phyloP scores from a whole-genome alignment of 2,329 filamentous ascomycete species.

The Trichoderma guizhouense region DNA sequence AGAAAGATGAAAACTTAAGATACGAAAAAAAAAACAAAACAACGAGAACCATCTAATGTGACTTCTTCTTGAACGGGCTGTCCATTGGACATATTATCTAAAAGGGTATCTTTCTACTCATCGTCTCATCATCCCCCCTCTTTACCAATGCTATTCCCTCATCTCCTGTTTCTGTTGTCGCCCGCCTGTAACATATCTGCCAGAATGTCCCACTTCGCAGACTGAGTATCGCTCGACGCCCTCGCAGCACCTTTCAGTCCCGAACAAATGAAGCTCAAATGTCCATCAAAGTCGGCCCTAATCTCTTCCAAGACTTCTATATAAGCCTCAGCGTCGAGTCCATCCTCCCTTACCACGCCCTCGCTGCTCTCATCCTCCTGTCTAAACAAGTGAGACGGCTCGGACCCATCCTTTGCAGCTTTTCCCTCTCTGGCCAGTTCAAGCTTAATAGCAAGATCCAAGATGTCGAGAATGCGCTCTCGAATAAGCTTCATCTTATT shows the following conservation, averaged over 20 bases:
- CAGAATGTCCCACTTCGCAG: slow-evolving; percentile 71
- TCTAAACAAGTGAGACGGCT: slow-evolving; percentile 6
- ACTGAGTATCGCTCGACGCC: slow-evolving; percentile 60
- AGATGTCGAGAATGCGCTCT: slow-evolving; percentile 67
- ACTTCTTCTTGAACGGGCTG: background rate
- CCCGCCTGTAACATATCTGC: slow-evolving; percentile 71
- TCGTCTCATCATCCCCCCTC: slow-evolving; percentile 23
- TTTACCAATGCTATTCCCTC: background rate
- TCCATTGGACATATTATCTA: background rate
- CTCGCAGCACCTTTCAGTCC: slow-evolving; percentile 73
- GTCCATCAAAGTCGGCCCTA: slow-evolving; percentile 59
- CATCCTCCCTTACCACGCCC: slow-evolving; percentile 33
- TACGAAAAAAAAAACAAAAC: background rate
- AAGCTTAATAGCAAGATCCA: slow-evolving; percentile 72
- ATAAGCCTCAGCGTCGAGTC: slow-evolving; percentile 41
- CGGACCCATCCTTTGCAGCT: slow-evolving; percentile 25
- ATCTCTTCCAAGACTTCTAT: slow-evolving; percentile 53
- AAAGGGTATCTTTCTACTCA: slow-evolving; percentile 28
- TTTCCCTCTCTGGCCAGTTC: slow-evolving; percentile 51
- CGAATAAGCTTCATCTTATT: slow-evolving; percentile 66
- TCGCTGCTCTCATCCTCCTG: slow-evolving; percentile 36
- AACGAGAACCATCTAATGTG: background rate
- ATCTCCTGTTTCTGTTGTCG: slow-evolving; percentile 23
- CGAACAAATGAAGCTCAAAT: slow-evolving; percentile 67
- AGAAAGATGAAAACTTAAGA: background rate